A percentile compares a stretch with the other conserved stretches of the same genome.
phyloP scores from a whole-genome alignment of 1,139 yeast genomes.

The Lizanozyma gosingica region DNA sequence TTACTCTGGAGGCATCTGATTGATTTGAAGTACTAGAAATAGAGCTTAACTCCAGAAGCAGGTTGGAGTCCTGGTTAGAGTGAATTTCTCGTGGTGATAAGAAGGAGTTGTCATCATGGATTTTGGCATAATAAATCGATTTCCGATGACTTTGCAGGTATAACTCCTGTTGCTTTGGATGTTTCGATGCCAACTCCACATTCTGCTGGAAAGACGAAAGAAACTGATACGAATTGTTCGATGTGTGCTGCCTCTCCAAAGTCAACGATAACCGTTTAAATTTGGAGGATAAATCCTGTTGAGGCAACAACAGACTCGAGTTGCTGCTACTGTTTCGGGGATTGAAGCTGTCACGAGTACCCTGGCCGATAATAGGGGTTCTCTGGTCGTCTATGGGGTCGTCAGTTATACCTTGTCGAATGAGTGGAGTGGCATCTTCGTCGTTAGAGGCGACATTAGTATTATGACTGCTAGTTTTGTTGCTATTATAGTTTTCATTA shows the following conservation, averaged over 20 bases:
- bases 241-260: conserved; percentile 21
- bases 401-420: neutral
- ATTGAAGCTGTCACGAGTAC: neutral
- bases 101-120: neutral
- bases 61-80: neutral
- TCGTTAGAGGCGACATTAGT: neutral
- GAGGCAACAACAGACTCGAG: conserved; percentile 19
- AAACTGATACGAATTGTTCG: conserved; percentile 34
- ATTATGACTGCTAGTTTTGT: neutral
- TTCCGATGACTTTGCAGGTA: conserved; percentile 2
- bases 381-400: neutral
- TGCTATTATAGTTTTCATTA: neutral
- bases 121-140: conserved; percentile 10
- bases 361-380: neutral
- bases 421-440: neutral
- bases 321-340: conserved; percentile 1
- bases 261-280: conserved; percentile 35
- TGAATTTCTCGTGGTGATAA: neutral
- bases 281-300: conserved; percentile 26
- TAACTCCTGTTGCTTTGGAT: neutral
- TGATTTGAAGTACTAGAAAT: neutral
- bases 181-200: conserved; percentile 11
- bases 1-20: conserved; percentile 4
- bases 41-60: neutral
- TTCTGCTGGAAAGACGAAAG: conserved; percentile 36